Percentiles rank a stretch among this genome's conserved stretches.
These are phyloP conservation scores for Lithospermum erythrorhizon DNA, from an alignment of 257 asterid species.

Conservation along the genomic window DNA sequence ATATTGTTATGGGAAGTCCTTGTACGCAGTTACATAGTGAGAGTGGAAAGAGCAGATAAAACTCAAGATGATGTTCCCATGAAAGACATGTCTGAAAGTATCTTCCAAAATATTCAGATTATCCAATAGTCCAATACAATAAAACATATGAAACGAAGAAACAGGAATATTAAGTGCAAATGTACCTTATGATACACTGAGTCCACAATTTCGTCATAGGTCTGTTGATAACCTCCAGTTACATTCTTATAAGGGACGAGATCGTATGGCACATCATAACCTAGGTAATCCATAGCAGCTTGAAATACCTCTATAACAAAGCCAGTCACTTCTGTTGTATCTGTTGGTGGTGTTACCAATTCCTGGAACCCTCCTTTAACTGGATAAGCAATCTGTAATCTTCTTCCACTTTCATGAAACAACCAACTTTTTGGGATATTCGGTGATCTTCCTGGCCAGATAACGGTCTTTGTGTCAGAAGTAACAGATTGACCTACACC, in stretches of 20 bases:
- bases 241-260: constrained; percentile 14
- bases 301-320: constrained; percentile 24
- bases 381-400: constrained; percentile 25
- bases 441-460: constrained; percentile 17
- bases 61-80: too few species aligned
- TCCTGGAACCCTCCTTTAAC: constrained; percentile 10
- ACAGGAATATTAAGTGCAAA: neutral
- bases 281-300: constrained; percentile 21
- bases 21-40: too few species aligned
- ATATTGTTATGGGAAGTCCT: too few species aligned
- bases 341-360: constrained; percentile 4
- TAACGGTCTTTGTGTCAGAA: neutral
- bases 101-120: too few species aligned
- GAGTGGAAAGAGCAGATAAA: too few species aligned
- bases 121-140: too few species aligned
- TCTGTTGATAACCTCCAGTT: constrained; percentile 8
- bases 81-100: too few species aligned
- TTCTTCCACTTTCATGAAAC: neutral
- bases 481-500: constrained; percentile 10
- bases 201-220: constrained; percentile 16
- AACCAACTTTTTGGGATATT: constrained; percentile 15
- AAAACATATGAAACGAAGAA: neutral
- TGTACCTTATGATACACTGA: constrained; percentile 24
- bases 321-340: constrained; percentile 12
- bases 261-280: constrained; percentile 17